These are phyloP conservation scores for Candida golubevii DNA, from an alignment of 805 yeast genomes.

Conservation along the genomic window DNA sequence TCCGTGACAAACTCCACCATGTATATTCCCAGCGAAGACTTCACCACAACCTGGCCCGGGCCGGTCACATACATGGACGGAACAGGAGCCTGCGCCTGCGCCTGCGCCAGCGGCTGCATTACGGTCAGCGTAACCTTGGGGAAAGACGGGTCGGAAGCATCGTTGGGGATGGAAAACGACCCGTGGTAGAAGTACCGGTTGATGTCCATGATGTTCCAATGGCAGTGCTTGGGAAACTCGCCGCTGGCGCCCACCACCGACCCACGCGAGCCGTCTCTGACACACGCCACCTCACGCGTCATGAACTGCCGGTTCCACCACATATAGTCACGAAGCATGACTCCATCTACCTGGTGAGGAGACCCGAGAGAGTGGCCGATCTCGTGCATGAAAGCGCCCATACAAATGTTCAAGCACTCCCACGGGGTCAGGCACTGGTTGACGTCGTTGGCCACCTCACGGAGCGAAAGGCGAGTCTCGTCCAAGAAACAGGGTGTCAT, in stretches of 20 bases:
- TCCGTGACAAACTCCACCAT: conserved; percentile 67
- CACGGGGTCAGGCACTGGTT: conserved; percentile 81
- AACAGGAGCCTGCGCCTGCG: conserved; percentile 10
- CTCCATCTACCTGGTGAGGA: conserved; percentile 87
- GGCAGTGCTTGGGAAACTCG: conserved; percentile 58
- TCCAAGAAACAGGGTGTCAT: conserved; percentile 63
- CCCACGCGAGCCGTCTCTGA: conserved; percentile 48
- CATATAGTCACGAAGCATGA: conserved; percentile 84
- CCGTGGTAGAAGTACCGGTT: conserved; percentile 78
- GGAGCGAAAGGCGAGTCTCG: conserved; percentile 54
- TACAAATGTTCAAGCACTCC: conserved; percentile 82
- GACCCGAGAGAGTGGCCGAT: conserved; percentile 88
- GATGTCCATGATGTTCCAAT: conserved; percentile 82
- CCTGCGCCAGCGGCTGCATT: not conserved
- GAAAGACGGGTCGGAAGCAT: conserved; percentile 43
- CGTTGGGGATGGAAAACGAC: conserved; percentile 68
- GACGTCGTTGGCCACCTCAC: conserved; percentile 87
- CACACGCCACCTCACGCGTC: conserved; percentile 59
- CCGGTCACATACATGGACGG: conserved; percentile 24
- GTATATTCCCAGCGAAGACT: conserved; percentile 64
- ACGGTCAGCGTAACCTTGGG: conserved; percentile 34
- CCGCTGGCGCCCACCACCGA: conserved; percentile 38
- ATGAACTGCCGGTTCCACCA: conserved; percentile 77
- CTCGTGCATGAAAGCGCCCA: conserved; percentile 95
- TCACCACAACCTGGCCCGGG: conserved; percentile 31